These are phyloP conservation scores for Alternaria arborescens DNA, from an alignment of 2,329 filamentous ascomycete genomes.

Conservation along the genomic window DNA sequence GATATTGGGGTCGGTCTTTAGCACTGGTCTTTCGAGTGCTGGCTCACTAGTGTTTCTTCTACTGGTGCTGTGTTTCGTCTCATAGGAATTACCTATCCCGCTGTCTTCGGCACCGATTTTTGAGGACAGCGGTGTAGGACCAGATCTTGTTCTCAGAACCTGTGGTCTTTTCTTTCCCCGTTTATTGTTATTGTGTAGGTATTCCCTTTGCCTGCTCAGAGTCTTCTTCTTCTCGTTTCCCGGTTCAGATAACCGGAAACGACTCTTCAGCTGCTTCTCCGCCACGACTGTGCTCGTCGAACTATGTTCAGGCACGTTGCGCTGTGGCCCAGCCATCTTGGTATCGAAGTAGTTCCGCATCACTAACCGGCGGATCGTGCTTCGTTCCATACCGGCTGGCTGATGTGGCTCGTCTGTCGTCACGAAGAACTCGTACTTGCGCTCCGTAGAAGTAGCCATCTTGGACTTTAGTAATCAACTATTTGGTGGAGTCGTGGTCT, in stretches of 20 bases:
- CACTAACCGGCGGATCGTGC: slow-evolving; percentile 35
- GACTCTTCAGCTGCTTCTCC: slow-evolving; percentile 28
- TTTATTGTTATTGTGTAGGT: neutral
- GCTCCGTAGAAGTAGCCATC: slow-evolving; percentile 11
- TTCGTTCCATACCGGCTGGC: slow-evolving; percentile 28
- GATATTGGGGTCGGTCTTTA: slow-evolving; percentile 20
- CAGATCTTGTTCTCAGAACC: neutral
- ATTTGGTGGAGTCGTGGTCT: neutral
- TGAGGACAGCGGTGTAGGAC: neutral
- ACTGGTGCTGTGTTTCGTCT: neutral
- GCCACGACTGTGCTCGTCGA: slow-evolving; percentile 35
- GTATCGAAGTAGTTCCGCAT: slow-evolving; percentile 42
- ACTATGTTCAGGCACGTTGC: slow-evolving; percentile 22
- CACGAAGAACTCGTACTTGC: slow-evolving; percentile 40
- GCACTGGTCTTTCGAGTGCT: neutral
- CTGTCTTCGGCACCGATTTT: neutral
- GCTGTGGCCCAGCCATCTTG: slow-evolving; percentile 15
- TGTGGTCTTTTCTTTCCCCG: neutral
- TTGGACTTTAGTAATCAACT: no score
- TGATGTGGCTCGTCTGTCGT: slow-evolving; percentile 36
- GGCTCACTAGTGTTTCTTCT: neutral
- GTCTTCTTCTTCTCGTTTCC: neutral
- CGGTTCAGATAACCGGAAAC: slow-evolving; percentile 28
- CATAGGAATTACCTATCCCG: no score
- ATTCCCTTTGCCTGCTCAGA: neutral